Evolutionary conservation across 2,329 filamentous ascomycete species (phyloP), one percentile per base, ranked within the genome.

Genomic region (Aspergillus sp.): DNA sequence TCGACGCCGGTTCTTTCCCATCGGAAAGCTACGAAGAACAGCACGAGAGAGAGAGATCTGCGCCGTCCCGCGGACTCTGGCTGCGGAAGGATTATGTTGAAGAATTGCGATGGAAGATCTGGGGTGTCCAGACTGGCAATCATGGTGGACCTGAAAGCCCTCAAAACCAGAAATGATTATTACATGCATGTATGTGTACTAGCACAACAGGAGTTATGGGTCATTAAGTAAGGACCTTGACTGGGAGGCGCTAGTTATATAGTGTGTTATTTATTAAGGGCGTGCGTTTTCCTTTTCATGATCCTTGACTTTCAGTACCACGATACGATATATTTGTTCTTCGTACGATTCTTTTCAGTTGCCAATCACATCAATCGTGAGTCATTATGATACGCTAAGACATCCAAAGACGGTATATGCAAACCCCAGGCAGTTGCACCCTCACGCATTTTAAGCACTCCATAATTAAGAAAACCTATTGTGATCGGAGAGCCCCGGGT

Each of bases 1-100:
- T 86, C n/a, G 85, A 89, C 70, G 40, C 51, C 20, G 41, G 27
- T 19, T 49, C 24, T 7, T 51, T 59, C 9, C 40, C 41, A 24
- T 63, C 61, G 44, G 45, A 64, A 42, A 42, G 66, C 61, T 47
- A 67, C 62, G 51, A 73, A 75, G 57, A 79, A 73, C 42, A 72
- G 70, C 57, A 63, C 78, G 68, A 74, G 73, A 39, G 52, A 19
- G 61, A 73, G 61, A 51, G 66, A 54, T 61, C 34, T 41, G 47
- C 51, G 6, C 52, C 59, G 13, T 62, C 62, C 2, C 66, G 65
- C 44, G 73, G 73, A 5, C 61, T 76, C 20, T 77, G 75, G 75
- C 59, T 78, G 33, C 60, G 69, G 30, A 70, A 62, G 42, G 73
- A 77, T 50, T 70, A 77, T 58, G 63, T 77, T 54, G 75, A 77